Evolutionary conservation across 1,284 basidiomycete species (phyloP).

Genomic region (Xerocomus minutiporus): DNA sequence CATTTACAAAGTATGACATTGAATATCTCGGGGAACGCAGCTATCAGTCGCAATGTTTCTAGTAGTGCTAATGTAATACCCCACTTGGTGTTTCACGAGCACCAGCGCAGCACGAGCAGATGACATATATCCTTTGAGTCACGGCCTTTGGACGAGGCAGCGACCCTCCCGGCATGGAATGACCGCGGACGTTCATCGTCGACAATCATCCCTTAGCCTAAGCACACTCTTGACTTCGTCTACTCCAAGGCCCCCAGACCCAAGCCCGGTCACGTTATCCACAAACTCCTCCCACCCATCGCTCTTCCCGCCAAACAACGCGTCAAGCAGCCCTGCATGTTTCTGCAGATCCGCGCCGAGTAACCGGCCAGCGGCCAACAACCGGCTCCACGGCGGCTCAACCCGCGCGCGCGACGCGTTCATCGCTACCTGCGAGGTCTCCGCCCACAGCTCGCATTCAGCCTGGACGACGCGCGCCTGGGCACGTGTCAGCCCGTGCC

Average conservation of each 20-base stretch:
- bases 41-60: background rate
- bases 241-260: slow-evolving; percentile 18
- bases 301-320: slow-evolving; percentile 15
- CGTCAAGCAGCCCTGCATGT: slow-evolving; percentile 11
- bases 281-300: slow-evolving; percentile 29
- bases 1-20: slow-evolving; percentile 61
- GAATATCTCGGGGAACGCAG: slow-evolving; percentile 10
- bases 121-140: too few species aligned
- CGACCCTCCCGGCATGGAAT: background rate
- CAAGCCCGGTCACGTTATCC: slow-evolving; percentile 26
- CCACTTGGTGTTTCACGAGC: background rate
- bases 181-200: slow-evolving; percentile 1
- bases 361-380: slow-evolving; percentile 65
- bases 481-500: slow-evolving; percentile 41
- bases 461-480: slow-evolving; percentile 46
- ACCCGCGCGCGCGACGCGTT: slow-evolving; percentile 39
- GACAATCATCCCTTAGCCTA: slow-evolving; percentile 29
- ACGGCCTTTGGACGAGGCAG: too few species aligned
- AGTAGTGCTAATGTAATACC: background rate
- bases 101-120: too few species aligned
- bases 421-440: slow-evolving; percentile 63
- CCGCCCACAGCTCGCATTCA: slow-evolving; percentile 76
- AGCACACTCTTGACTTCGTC: slow-evolving; percentile 30
- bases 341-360: slow-evolving; percentile 46
- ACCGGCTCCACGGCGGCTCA: slow-evolving; percentile 68